A percentile compares a stretch with the other conserved stretches of the same genome.
Evolutionary conservation across 1,139 yeast genomes (phyloP).

Genomic region (Candida gigantensis): DNA sequence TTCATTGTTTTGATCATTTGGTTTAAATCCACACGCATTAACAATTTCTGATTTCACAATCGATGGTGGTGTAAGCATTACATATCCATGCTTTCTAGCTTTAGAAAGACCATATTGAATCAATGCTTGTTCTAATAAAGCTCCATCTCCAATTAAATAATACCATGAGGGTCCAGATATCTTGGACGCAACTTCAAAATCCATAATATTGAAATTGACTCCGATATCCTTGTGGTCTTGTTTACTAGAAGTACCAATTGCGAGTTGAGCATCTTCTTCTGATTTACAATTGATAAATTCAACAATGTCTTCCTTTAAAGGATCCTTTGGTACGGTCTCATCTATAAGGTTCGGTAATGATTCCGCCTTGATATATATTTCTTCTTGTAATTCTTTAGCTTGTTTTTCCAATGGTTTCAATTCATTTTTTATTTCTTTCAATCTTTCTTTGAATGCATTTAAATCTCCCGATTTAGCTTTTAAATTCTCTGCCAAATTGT

Average conservation of each 20-base stretch:
- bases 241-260: too few species aligned
- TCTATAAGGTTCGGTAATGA: conserved; percentile 71
- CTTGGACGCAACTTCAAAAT: conserved; percentile 69
- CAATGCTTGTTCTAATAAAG: conserved; percentile 84
- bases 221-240: conserved; percentile 74
- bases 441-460: conserved; percentile 18
- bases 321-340: conserved; percentile 47
- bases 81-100: conserved; percentile 71
- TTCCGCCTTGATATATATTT: conserved; percentile 44
- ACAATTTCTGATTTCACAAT: conserved; percentile 78
- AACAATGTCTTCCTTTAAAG: conserved; percentile 40
- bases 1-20: conserved; percentile 86
- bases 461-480: conserved; percentile 11
- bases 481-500: conserved; percentile 28
- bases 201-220: conserved; percentile 60
- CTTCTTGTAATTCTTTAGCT: conserved; percentile 24
- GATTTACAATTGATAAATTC: conserved; percentile 49
- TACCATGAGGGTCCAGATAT: conserved; percentile 90
- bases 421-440: conserved; percentile 35
- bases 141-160: conserved; percentile 83
- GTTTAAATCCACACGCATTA: conserved; percentile 92
- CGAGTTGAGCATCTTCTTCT: conserved; percentile 19
- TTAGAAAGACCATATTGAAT: conserved; percentile 71
- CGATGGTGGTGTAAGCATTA: conserved; percentile 79
- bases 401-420: conserved; percentile 37